Evolutionary conservation across 129 eudicot genomes (phyloP).

Genomic region (Lactuca saligna): DNA sequence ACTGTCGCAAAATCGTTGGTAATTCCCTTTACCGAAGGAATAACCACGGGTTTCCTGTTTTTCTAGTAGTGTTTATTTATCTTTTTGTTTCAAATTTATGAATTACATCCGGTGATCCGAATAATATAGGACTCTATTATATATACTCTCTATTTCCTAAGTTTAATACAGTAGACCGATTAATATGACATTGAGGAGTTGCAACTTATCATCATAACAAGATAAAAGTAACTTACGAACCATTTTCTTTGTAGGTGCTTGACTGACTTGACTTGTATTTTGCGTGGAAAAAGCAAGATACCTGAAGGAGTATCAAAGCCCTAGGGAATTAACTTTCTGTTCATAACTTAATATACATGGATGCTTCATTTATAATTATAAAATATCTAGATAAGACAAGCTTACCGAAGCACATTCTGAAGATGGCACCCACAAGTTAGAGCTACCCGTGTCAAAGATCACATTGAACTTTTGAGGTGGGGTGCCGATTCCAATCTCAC

Average conservation of each 20-base stretch:
- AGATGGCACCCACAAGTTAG: slow-evolving; percentile 61
- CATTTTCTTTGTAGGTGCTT: slow-evolving; percentile 46
- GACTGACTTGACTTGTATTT: slow-evolving; percentile 47
- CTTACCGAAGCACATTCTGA: slow-evolving; percentile 50
- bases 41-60: too few relatives aligned
- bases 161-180: background rate
- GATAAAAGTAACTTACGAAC: slow-evolving; percentile 28
- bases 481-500: slow-evolving; percentile 53
- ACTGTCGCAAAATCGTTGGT: too few relatives aligned
- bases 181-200: background rate
- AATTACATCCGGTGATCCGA: background rate
- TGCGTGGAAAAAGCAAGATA: slow-evolving; percentile 48
- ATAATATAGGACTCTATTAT: background rate
- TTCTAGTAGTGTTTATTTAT: too few relatives aligned
- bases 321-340: background rate
- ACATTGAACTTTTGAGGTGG: slow-evolving; percentile 52
- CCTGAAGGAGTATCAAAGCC: slow-evolving; percentile 28
- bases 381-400: background rate
- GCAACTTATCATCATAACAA: background rate
- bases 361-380: background rate
- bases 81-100: background rate
- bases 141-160: too few relatives aligned
- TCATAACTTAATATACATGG: background rate
- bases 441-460: slow-evolving; percentile 52
- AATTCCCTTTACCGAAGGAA: too few relatives aligned